Evolutionary conservation across 2,329 filamentous ascomycete species (phyloP), one percentile per base, ranked within the genome.

Genomic region (Cladosporium sp.): DNA sequence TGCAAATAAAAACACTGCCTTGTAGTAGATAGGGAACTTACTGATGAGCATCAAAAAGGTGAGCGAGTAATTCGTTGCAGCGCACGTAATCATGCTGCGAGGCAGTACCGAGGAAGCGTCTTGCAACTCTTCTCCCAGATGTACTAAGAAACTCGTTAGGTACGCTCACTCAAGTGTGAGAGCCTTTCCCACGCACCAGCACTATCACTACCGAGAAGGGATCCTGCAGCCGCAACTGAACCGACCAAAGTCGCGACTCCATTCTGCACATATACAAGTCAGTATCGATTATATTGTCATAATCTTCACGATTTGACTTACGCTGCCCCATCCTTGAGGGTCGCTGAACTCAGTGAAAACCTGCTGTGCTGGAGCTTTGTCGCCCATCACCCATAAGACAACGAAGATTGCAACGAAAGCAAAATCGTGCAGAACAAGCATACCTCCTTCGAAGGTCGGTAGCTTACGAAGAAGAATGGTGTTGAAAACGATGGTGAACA

Each of bases 261-360:
- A 9, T 48, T 30, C 11, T 34, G 34, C 22, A 27, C 4, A 9
- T 4, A 27, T 27, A 27, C 22, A 27, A 4, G 22, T 27, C 9
- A 27, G 22, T 27, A 27, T 27, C 5, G 9, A 27, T 27, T 27
- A n/a, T n/a, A n/a, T 27, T 62, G 69, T 3, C 61, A 66, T 27
- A 27, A 4, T 27, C 5, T 27, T 27, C 22, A 27, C 22, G n/a
- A n/a, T n/a, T n/a, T n/a, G n/a, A 27, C 22, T 27, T 27, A 27
- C 22, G 9, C 22, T 27, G 43, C 62, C 65, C 72, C 72, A 75
- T 4, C 68, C 67, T 17, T 70, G 71, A 17, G 61, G 62, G 42
- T 47, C 20, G 36, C 54, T 61, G 54, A 75, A 72, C 13, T 68
- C 53, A 2, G 58, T 62, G 36, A 68, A 68, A 11, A 68, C 64